Evolutionary conservation across 257 asterid genomes (phyloP).

Genomic region (Nemophila menziesii): DNA sequence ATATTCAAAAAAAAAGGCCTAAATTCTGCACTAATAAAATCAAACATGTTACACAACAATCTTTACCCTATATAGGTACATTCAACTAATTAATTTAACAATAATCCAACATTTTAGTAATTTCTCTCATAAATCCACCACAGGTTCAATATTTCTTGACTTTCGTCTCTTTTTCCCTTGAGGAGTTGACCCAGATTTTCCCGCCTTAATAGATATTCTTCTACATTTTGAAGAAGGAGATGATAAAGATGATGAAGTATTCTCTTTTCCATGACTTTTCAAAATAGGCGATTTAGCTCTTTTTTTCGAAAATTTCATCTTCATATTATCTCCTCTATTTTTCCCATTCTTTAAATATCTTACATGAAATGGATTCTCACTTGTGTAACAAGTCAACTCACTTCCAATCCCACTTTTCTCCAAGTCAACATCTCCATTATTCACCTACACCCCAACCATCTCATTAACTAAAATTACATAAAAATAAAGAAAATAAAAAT

Average conservation of each 20-base stretch:
- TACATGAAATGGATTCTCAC: slow-evolving; percentile 44
- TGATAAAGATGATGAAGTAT: slow-evolving; percentile 17
- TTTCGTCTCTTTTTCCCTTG: slow-evolving; percentile 73
- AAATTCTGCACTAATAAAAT: background rate
- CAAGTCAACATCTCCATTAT: slow-evolving; percentile 67
- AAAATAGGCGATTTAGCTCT: slow-evolving; percentile 43
- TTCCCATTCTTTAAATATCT: slow-evolving; percentile 33
- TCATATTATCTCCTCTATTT: slow-evolving; percentile 20
- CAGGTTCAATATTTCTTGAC: slow-evolving; percentile 31
- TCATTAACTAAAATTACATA: background rate
- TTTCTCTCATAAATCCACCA: too few species aligned
- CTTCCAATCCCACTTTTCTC: slow-evolving; percentile 15
- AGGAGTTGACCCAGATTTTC: slow-evolving; percentile 49
- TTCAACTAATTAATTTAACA: slow-evolving; percentile 9
- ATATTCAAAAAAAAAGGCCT: background rate
- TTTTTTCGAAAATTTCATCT: slow-evolving; percentile 38
- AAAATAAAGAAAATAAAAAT: too few species aligned
- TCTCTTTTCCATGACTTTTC: slow-evolving; percentile 41
- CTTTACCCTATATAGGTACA: background rate
- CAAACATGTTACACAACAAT: background rate
- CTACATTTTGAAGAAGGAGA: slow-evolving; percentile 37
- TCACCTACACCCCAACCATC: slow-evolving; percentile 34
- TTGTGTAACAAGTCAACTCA: slow-evolving; percentile 42
- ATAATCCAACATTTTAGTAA: background rate
- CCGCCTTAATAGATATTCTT: slow-evolving; percentile 22